A percentile compares a stretch with the other conserved stretches of the same genome.
phyloP scores from a whole-genome alignment of 2,329 filamentous ascomycete genomes.

The Alternaria rosae region DNA sequence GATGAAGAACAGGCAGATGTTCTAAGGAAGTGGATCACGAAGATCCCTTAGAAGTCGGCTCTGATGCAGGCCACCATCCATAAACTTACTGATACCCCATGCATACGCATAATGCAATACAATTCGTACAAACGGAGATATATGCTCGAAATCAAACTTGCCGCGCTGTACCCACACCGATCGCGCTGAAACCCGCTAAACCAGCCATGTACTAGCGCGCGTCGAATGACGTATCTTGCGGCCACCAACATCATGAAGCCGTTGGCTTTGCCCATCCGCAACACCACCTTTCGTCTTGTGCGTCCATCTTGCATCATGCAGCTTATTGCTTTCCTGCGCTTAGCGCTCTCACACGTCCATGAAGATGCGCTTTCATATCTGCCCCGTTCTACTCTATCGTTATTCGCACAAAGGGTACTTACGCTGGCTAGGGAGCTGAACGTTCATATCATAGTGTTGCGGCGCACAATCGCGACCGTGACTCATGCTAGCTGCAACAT shows the following conservation, averaged over 20 bases:
- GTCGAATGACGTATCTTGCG: background rate
- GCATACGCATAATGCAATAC: background rate
- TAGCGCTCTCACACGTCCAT: background rate
- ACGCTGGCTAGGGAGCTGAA: background rate
- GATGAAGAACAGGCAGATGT: slow-evolving; percentile 43
- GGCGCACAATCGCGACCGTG: background rate
- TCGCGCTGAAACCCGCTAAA: background rate
- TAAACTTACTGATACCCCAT: background rate
- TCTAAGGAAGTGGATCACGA: slow-evolving; percentile 15
- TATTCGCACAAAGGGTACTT: background rate
- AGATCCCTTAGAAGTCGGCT: background rate
- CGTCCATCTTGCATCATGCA: background rate
- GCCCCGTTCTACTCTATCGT: background rate
- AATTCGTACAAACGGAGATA: background rate
- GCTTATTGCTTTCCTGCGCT: background rate
- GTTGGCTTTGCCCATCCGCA: background rate
- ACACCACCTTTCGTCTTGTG: background rate
- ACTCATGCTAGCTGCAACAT: background rate
- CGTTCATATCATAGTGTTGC: background rate
- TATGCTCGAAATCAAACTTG: background rate
- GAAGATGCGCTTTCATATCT: background rate
- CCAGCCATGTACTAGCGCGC: background rate
- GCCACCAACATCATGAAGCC: background rate
- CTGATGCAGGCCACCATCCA: background rate
- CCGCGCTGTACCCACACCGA: background rate